Base-by-base conservation (phyloP, 768 basidiomycete species). In the Steccherinum ochraceum region DNA sequence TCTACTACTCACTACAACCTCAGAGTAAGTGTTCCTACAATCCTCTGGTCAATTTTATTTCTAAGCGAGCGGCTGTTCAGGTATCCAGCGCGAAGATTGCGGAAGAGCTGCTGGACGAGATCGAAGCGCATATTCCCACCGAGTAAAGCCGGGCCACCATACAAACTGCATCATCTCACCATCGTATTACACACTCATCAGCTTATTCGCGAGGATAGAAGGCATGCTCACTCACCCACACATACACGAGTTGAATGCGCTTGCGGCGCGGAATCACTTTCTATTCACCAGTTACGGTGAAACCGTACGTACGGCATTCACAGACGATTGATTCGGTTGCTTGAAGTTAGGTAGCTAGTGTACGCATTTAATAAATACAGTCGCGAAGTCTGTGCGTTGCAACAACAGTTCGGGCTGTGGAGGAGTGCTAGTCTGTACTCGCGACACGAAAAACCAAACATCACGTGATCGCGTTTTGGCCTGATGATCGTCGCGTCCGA, bases 71-170 rank as follows among this genome's bases (percentile, higher is more conserved):
- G n/a, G n/a, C n/a, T 30, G 5, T 35, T 23, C 48, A 89, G 86
- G 75, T 86, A 19, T 69, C 80, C 40, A 86, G 73, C 61, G 79
- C 83, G 40, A 86, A 86, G 69, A 79, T 86, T 53, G 85, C 86
- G 5, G 71, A 76, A 54, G 86, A 87, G 43, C 71, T 89, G 27
- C 65, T 87, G 53, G 80, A 84, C 49, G 72, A 74, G 58, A 72
- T 75, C 60, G 69, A 69, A 30, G 63, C 71, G 52, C 68, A 73
- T 58, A 73, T 75, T 51, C 74, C 73, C 41, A 43, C 41, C 18
- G 41, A 43, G 5, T 43, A 18, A 43, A 7, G 18, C 16, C 30
- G n/a, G n/a, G n/a, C n/a, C n/a, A n/a, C n/a, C n/a, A n/a, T n/a
- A n/a, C n/a, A n/a, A n/a, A n/a, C n/a, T n/a, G n/a, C n/a, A n/a